These are phyloP conservation scores for Karstenula rhodostoma DNA, from an alignment of 2,329 filamentous ascomycete genomes.

Conservation along the genomic window DNA sequence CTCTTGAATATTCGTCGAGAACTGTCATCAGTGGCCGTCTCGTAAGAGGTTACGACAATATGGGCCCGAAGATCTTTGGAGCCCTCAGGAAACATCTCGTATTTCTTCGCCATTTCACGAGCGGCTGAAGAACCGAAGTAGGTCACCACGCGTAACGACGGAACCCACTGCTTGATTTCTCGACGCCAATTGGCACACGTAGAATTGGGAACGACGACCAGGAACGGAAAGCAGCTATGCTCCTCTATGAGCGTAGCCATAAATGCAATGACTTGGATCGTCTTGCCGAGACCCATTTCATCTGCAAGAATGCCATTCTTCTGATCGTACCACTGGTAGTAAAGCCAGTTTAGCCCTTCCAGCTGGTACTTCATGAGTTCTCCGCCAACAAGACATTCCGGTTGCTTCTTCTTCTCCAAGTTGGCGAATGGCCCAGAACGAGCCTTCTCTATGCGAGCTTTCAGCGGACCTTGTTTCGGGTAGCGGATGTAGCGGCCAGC, in stretches of 20 bases:
- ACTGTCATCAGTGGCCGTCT: constrained; percentile 79
- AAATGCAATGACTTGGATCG: constrained; percentile 88
- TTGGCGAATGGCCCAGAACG: constrained; percentile 72
- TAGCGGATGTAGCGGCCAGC: constrained; percentile 77
- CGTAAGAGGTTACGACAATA: constrained; percentile 93
- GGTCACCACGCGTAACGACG: constrained; percentile 84
- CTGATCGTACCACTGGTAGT: constrained; percentile 83
- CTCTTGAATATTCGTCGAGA: constrained; percentile 71
- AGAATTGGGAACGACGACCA: constrained; percentile 92
- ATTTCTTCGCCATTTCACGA: constrained; percentile 77
- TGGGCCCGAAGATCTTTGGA: constrained; percentile 80
- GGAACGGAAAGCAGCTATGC: constrained; percentile 84
- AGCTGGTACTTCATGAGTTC: constrained; percentile 93
- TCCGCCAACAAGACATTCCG: constrained; percentile 75
- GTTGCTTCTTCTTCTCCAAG: constrained; percentile 75
- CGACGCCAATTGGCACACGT: constrained; percentile 98
- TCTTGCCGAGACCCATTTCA: constrained; percentile 98
- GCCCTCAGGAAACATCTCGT: constrained; percentile 81
- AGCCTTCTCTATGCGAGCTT: constrained; percentile 72
- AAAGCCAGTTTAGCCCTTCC: constrained; percentile 93
- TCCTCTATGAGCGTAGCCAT: constrained; percentile 72
- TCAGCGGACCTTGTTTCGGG: constrained; percentile 64
- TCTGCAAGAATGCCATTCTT: constrained; percentile 93
- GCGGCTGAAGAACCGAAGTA: constrained; percentile 83
- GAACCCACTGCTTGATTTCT: constrained; percentile 94